A percentile compares a stretch with the other conserved stretches of the same genome.
Evolutionary conservation across 495 filamentous ascomycete species (phyloP).

Genomic region (Podospora pseudoanserina): DNA sequence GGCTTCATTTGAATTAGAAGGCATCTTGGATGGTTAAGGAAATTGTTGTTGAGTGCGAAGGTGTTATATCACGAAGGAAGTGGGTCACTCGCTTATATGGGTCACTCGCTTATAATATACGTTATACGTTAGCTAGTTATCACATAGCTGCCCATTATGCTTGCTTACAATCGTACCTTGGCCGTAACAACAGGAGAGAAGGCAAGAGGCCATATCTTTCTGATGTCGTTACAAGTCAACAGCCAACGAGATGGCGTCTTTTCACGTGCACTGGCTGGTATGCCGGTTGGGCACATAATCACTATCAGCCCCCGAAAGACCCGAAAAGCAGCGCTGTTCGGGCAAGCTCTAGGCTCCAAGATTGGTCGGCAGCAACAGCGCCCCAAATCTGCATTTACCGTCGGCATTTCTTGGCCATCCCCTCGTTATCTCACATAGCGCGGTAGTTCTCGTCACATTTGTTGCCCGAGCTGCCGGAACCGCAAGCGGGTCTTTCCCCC

Average conservation of each 20-base stretch:
- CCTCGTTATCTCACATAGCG: not conserved
- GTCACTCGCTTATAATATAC: too few species aligned
- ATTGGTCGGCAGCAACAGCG: not conserved
- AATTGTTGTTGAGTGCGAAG: too few species aligned
- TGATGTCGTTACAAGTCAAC: not conserved
- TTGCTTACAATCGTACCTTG: not conserved
- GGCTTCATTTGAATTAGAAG: too few species aligned
- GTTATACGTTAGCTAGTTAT: not conserved
- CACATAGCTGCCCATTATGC: not conserved
- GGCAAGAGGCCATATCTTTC: not conserved
- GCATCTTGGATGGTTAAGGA: too few species aligned
- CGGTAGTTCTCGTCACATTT: not conserved
- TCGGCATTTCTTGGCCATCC: not conserved
- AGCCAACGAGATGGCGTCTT: not conserved
- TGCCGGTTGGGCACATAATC: not conserved
- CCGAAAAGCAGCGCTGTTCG: not conserved
- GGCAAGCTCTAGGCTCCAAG: not conserved
- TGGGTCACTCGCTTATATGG: too few species aligned
- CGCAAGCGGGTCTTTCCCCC: not conserved
- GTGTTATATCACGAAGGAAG: too few species aligned
- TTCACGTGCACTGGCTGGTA: conserved; percentile 2
- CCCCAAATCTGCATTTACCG: not conserved
- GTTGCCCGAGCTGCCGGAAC: not conserved
- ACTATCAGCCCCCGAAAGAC: not conserved
- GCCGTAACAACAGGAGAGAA: not conserved